Conservation (phyloP, 2,329 filamentous ascomycete species). For the Cyclaneusma minus region DNA sequence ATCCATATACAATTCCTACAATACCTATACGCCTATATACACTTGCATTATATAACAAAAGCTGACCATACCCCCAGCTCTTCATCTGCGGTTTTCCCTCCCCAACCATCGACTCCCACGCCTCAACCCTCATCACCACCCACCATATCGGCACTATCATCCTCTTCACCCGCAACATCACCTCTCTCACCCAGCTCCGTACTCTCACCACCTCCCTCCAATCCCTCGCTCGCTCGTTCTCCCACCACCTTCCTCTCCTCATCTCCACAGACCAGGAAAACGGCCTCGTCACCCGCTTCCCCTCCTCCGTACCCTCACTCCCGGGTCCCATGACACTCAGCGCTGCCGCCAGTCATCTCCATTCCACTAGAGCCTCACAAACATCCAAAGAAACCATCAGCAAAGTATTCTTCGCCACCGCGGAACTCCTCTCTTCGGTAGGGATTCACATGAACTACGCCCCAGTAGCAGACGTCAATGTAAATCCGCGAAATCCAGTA, state of each 20-base stretch:
- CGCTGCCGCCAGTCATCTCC: conserved; percentile 20
- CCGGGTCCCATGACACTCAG: conserved; percentile 28
- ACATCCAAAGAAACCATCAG: conserved; percentile 19
- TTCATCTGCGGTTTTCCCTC: conserved; percentile 28
- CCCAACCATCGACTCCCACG: conserved; percentile 21
- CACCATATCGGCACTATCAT: conserved; percentile 25
- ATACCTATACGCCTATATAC: too few relatives aligned
- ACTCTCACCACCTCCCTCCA: conserved; percentile 22
- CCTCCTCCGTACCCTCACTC: conserved; percentile 23
- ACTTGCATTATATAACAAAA: conserved; percentile 1
- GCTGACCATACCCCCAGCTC: conserved; percentile 16
- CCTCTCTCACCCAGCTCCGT: conserved; percentile 22
- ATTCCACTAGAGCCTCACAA: background rate
- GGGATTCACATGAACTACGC: conserved; percentile 30
- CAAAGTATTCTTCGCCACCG: conserved; percentile 22
- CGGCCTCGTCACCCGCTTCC: conserved; percentile 25
- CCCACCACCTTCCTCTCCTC: conserved; percentile 23
- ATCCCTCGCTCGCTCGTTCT: conserved; percentile 21
- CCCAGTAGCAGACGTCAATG: conserved; percentile 27
- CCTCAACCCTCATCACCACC: conserved; percentile 24
- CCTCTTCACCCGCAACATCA: conserved; percentile 25
- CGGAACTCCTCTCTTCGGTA: conserved; percentile 21
- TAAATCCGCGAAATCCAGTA: conserved; percentile 26
- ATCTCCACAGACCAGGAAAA: conserved; percentile 30
- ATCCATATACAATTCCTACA: background rate